Percentiles rank a stretch among this genome's conserved stretches.
These are phyloP conservation scores for Beauveria medogensis DNA, from an alignment of 2,329 filamentous ascomycete genomes.

Conservation along the genomic window DNA sequence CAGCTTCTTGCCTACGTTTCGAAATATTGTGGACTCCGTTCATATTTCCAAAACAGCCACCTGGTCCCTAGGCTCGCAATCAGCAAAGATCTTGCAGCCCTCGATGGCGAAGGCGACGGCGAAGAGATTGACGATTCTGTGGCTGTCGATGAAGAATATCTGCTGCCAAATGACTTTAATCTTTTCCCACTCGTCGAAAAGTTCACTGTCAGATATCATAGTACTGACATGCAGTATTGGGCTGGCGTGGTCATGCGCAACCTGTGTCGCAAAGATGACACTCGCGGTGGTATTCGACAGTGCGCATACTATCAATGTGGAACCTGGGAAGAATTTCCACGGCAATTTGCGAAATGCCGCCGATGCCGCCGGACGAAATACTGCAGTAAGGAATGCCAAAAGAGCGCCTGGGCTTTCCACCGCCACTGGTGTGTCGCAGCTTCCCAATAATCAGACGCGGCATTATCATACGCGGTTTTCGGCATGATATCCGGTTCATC, in stretches of 20 bases:
- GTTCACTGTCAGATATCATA: slow-evolving; percentile 92
- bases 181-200: slow-evolving; percentile 98
- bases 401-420: slow-evolving; percentile 97
- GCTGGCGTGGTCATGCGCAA: slow-evolving; percentile 98
- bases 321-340: slow-evolving; percentile 94
- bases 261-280: slow-evolving; percentile 95
- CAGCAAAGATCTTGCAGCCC: slow-evolving; percentile 69
- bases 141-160: slow-evolving; percentile 75
- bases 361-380: slow-evolving; percentile 95
- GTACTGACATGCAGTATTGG: slow-evolving; percentile 99
- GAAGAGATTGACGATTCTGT: slow-evolving; percentile 42
- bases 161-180: slow-evolving; percentile 91
- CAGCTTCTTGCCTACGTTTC: slow-evolving; percentile 96
- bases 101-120: slow-evolving; percentile 60
- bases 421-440: slow-evolving; percentile 93
- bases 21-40: slow-evolving; percentile 93
- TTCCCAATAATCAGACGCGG: slow-evolving; percentile 34
- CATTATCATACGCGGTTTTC: not conserved
- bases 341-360: slow-evolving; percentile 96
- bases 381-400: slow-evolving; percentile 99
- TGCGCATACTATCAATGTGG: slow-evolving; percentile 98
- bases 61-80: slow-evolving; percentile 88
- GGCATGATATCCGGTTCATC: slow-evolving; percentile 21
- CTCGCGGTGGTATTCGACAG: slow-evolving; percentile 85
- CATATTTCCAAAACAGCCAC: slow-evolving; percentile 93